phyloP scores from a whole-genome alignment of 371 early-diverging fungal species.

The Mortierella sp. region DNA sequence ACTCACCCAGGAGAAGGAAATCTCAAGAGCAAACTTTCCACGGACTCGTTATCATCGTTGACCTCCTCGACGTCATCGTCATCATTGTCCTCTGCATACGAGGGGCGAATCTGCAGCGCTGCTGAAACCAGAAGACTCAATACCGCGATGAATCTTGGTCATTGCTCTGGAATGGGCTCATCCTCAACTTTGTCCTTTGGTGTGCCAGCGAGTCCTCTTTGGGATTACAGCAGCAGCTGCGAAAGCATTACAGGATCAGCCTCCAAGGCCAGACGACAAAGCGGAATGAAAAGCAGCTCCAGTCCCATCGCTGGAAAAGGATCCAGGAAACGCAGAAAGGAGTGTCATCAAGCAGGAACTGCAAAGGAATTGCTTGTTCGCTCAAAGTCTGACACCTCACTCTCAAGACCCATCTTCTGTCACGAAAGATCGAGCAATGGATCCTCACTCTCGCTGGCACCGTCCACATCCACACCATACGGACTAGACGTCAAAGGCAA shows the following conservation, averaged over 20 bases:
- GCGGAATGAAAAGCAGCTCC: neutral
- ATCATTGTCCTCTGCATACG: constrained; percentile 12
- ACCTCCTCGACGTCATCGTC: constrained; percentile 24
- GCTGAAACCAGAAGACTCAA: neutral
- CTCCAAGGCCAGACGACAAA: neutral
- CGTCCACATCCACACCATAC: neutral
- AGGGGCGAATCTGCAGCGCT: neutral
- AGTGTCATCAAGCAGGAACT: neutral
- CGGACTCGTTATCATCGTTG: constrained; percentile 13
- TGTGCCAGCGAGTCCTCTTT: constrained; percentile 13
- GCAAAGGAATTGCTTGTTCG: neutral
- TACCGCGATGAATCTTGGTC: constrained; percentile 8
- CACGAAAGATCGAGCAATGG: constrained; percentile 11
- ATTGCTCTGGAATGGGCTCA: neutral
- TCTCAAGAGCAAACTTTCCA: constrained; percentile 18
- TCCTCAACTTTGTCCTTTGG: constrained; percentile 22
- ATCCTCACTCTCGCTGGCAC: constrained; percentile 15
- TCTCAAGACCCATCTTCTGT: constrained; percentile 15
- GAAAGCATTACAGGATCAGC: constrained; percentile 12
- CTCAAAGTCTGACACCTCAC: neutral
- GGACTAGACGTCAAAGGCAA: constrained; percentile 25
- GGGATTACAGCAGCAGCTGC: constrained; percentile 10
- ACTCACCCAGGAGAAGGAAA: neutral
- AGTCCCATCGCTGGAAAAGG: neutral
- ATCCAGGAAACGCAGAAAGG: constrained; percentile 36